Conservation (phyloP, 2,329 filamentous ascomycete genomes). For the Curvularia lunata region DNA sequence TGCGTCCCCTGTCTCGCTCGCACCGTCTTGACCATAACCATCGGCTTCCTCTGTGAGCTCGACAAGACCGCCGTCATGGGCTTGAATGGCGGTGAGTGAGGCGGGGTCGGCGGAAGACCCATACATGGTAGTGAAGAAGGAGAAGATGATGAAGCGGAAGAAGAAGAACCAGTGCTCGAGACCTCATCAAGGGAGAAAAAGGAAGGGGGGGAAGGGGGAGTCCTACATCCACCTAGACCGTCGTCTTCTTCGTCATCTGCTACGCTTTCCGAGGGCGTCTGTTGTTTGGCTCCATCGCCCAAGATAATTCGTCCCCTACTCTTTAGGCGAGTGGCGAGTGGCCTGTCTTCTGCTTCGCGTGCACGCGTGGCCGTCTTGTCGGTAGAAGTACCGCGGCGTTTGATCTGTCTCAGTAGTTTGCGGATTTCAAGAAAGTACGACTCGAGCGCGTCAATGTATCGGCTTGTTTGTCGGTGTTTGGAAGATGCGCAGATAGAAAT, state of each 20-base stretch:
- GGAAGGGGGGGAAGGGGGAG: constrained; percentile 43
- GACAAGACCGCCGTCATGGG: constrained; percentile 41
- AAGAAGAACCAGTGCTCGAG: constrained; percentile 16
- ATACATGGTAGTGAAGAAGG: constrained; percentile 17
- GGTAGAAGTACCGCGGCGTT: constrained; percentile 60
- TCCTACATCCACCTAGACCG: constrained; percentile 84
- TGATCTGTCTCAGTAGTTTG: constrained; percentile 76
- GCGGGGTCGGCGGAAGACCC: constrained; percentile 39
- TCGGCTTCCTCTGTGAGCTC: constrained; percentile 32
- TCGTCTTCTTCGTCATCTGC: constrained; percentile 80
- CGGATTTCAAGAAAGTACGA: constrained; percentile 90
- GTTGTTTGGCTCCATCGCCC: constrained; percentile 59
- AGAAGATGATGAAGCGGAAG: constrained; percentile 20
- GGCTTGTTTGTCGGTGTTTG: constrained; percentile 90
- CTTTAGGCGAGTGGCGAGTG: constrained; percentile 63
- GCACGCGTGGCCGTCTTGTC: constrained; percentile 63
- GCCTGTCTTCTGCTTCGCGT: constrained; percentile 65
- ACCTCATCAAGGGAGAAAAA: constrained; percentile 29
- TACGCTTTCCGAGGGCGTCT: constrained; percentile 70
- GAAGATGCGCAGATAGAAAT: constrained; percentile 91
- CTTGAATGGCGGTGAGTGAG: constrained; percentile 45
- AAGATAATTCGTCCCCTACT: constrained; percentile 75
- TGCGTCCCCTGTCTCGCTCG: constrained; percentile 24
- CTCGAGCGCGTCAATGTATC: constrained; percentile 89
- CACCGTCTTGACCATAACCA: constrained; percentile 30